Evolutionary conservation across 2,329 filamentous ascomycete species (phyloP).

Genomic region (Stemphylium vesicarium): DNA sequence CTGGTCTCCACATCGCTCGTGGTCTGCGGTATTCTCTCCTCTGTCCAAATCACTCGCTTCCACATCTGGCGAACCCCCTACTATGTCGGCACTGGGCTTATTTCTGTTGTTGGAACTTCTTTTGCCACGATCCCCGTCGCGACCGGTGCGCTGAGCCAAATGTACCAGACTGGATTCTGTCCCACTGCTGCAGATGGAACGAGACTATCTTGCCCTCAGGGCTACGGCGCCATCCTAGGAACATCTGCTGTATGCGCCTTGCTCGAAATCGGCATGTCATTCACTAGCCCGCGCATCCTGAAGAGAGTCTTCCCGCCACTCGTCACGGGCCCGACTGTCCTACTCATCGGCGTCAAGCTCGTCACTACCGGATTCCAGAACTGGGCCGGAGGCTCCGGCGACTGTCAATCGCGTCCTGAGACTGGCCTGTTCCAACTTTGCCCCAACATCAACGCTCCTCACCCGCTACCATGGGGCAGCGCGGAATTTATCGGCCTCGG

Average conservation of each 20-base stretch:
- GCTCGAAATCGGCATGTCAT: slow-evolving; percentile 75
- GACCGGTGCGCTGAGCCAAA: slow-evolving; percentile 73
- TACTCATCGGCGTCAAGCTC: slow-evolving; percentile 75
- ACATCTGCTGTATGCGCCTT: slow-evolving; percentile 60
- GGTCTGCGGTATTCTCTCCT: slow-evolving; percentile 76
- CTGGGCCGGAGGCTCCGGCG: slow-evolving; percentile 78
- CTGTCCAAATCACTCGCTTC: slow-evolving; percentile 77
- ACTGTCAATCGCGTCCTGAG: slow-evolving; percentile 54
- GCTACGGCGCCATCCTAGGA: slow-evolving; percentile 77
- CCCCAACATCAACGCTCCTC: slow-evolving; percentile 67
- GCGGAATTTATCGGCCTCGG: slow-evolving; percentile 80
- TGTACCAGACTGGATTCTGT: slow-evolving; percentile 77
- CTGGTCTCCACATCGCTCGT: slow-evolving; percentile 80
- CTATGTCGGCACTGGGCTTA: slow-evolving; percentile 69
- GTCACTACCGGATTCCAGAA: slow-evolving; percentile 74
- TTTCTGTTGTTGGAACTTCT: slow-evolving; percentile 80
- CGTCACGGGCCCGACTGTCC: slow-evolving; percentile 71
- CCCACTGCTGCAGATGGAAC: slow-evolving; percentile 66
- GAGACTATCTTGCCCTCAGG: slow-evolving; percentile 75
- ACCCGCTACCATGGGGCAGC: slow-evolving; percentile 76
- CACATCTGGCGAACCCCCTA: slow-evolving; percentile 75
- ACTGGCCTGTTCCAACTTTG: slow-evolving; percentile 68
- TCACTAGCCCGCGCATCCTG: slow-evolving; percentile 71
- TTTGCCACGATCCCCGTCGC: slow-evolving; percentile 79
- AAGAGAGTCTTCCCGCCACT: slow-evolving; percentile 80